Base-by-base conservation (phyloP, 768 basidiomycete genomes). In the Sutorius australiensis region DNA sequence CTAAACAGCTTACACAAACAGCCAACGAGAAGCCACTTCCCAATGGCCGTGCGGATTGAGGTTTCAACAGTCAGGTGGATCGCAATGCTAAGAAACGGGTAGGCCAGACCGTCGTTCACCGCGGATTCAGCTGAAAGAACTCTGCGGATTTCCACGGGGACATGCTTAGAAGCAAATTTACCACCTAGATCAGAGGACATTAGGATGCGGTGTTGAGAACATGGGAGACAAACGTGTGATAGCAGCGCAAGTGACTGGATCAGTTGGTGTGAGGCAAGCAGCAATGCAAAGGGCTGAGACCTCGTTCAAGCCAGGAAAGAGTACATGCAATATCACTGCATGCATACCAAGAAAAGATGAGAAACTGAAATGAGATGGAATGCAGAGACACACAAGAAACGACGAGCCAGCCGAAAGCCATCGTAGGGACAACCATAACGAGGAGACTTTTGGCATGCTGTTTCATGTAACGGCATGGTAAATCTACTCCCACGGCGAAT, bases 31-130 rank as follows among this genome's bases (percentile, higher is more conserved):
- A 95, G 73, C 95, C 97, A 97, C 63, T 93, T 81, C 12, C 77
- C 83, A 33, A 97, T 72, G 5, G 93, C 92, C 10, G 76, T 75
- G 0, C 75, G 70, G 13, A 72, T 76, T 4, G 84, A 79, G 0
- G 77, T 63, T 57, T 95, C 91, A 5, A 92, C 59, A 10, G 85
- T 86, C 42, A 98, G 76, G 67, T 95, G 97, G 10, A 98, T 77
- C 3, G 95, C 83, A 48, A 98, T 77, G 27, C 82, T 80, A 50
- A 98, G 75, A 67, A 98, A 98, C 0, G 94, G 94, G 67, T 95
- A 97, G 2, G 95, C 93, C 13, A 98, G 79, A 2, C 97, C 97
- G 60, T 98, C 97, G 69, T 99, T 99, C 7, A 91, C 86, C 0
- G 95, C 97, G 5, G 89, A 90, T 70, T 98, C 95, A 0, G 91